Conservation (phyloP, 768 basidiomycete genomes). For the Lyophyllum semitale region DNA sequence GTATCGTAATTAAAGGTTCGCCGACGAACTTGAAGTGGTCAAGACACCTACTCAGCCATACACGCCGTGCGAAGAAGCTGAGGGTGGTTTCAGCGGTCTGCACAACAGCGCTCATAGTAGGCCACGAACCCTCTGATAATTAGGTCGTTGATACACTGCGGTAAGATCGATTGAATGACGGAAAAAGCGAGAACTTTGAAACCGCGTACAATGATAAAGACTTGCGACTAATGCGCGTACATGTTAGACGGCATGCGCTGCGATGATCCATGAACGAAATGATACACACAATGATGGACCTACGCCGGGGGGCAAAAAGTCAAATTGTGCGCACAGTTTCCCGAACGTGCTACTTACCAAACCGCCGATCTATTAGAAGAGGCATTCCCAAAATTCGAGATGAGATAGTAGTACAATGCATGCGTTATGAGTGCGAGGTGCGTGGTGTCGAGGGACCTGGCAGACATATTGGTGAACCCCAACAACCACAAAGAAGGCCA, state of each 20-base stretch:
- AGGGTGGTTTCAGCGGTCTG: background rate
- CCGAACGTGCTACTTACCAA: background rate
- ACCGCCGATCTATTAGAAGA: background rate
- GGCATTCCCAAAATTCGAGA: constrained; percentile 5
- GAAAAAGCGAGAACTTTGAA: background rate
- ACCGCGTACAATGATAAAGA: background rate
- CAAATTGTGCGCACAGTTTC: background rate
- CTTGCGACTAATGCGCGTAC: background rate
- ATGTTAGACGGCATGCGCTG: background rate
- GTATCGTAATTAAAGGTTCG: too few relatives aligned
- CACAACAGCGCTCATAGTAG: background rate
- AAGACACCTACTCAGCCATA: background rate
- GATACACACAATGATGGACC: background rate
- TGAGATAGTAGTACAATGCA: constrained; percentile 11
- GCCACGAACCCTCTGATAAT: constrained; percentile 1
- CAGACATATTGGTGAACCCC: background rate
- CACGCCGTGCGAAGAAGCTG: constrained; percentile 1
- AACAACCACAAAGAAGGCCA: background rate
- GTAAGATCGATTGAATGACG: background rate
- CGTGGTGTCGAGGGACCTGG: constrained; percentile 31
- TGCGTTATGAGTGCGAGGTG: constrained; percentile 9
- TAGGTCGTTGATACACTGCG: background rate
- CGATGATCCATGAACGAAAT: background rate
- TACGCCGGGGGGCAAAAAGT: background rate
- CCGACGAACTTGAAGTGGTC: too few relatives aligned